Base-by-base conservation (phyloP, 176 grass and related monocot genomes). In the Cenchrus americanus region DNA sequence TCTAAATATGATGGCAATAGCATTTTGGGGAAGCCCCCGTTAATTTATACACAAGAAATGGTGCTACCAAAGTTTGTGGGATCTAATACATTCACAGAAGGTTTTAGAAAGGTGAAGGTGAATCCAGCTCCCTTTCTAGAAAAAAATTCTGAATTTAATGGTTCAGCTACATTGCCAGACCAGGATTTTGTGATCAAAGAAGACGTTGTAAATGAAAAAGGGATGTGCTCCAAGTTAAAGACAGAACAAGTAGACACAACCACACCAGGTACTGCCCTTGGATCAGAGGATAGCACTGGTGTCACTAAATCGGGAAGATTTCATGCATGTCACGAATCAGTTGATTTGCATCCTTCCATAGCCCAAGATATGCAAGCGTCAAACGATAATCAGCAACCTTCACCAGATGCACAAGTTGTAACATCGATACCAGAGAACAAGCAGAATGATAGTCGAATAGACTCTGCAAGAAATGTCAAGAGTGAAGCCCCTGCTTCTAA, bases 11-110 rank as follows among this genome's bases (percentile, higher is more conserved):
- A 76, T 75, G n/a, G 61, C 5, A 41, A 68, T 74, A 78, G 73
- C 52, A 86, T 86, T 66, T 78, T 90, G 62, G 79, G 79, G 80
- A 86, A 86, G 67, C 78, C 81, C 67, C 75, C 86, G 5, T 7
- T 79, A 27, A 71, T 83, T 54, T 69, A 76, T 80, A 15, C 54
- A 71, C 71, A 77, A 73, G 78, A 89, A 85, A 82, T 52, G 32
- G n/a, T 53, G 64, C 10, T 34, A 64, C 9, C 78, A 77, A 85
- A 90, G 53, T 64, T 40, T 74, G 21, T 23, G 58, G 14, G 26
- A 77, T 74, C 66, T 79, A 71, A 7, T 73, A 65, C 69, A 78
- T 60, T 46, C 19, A 23, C 27, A 43, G 72, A 86, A 65, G 54
- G 46, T 64, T 37, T 54, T 77, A 67, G 60, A 58, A 77, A 62